These are phyloP conservation scores for Ogataea henricii DNA, from an alignment of 805 yeast genomes.

Conservation along the genomic window DNA sequence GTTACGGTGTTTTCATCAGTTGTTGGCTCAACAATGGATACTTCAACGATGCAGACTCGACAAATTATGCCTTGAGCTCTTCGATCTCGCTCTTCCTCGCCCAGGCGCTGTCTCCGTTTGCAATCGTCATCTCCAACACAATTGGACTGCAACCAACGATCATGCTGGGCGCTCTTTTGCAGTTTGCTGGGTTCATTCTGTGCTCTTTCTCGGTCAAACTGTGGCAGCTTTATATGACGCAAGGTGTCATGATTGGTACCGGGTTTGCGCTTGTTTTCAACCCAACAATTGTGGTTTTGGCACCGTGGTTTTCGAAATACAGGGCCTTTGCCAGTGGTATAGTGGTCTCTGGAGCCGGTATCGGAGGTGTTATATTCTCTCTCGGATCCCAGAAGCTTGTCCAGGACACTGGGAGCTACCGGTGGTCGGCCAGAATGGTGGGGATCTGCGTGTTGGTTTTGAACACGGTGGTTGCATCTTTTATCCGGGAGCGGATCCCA, in stretches of 20 bases:
- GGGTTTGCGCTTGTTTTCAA: conserved; percentile 52
- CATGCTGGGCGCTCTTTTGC: conserved; percentile 42
- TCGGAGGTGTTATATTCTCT: conserved; percentile 43
- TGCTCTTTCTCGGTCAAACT: conserved; percentile 54
- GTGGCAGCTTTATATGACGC: conserved; percentile 53
- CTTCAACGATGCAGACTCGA: conserved; percentile 52
- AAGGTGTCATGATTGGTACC: conserved; percentile 53
- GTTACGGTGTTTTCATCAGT: conserved; percentile 61
- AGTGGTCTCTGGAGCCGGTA: conserved; percentile 43
- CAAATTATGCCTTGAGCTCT: conserved; percentile 62
- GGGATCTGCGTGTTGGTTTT: conserved; percentile 43
- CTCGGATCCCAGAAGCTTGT: conserved; percentile 39
- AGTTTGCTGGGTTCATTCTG: conserved; percentile 48
- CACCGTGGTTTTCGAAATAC: conserved; percentile 55
- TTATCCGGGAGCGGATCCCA: conserved; percentile 48
- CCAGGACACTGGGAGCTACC: conserved; percentile 41
- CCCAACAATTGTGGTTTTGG: conserved; percentile 50
- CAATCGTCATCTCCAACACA: conserved; percentile 18
- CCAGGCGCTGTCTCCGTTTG: conserved; percentile 27
- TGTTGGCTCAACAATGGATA: conserved; percentile 49
- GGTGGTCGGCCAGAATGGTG: conserved; percentile 46
- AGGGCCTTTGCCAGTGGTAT: conserved; percentile 45
- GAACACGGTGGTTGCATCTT: conserved; percentile 40
- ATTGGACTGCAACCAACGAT: conserved; percentile 26
- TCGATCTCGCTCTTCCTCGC: conserved; percentile 38